Evolutionary conservation across 2,329 filamentous ascomycete genomes (phyloP).

Genomic region (Zymoseptoria ardabiliae): DNA sequence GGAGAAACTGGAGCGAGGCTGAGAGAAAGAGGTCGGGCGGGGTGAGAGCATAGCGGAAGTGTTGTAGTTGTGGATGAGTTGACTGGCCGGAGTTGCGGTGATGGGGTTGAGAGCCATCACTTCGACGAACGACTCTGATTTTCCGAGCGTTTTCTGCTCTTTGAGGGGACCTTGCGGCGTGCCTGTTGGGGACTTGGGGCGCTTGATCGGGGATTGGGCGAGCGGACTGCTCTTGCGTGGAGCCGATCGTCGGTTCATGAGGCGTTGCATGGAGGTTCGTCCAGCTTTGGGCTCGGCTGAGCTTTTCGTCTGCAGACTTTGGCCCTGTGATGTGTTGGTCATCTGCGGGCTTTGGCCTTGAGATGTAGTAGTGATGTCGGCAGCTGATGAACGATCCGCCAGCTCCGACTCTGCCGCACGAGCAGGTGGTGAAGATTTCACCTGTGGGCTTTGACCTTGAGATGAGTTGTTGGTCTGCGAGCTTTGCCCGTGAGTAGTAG

Average conservation of each 20-base stretch:
- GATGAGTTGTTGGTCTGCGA: slow-evolving; percentile 5
- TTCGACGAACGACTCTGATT: neutral
- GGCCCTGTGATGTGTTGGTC: slow-evolving; percentile 6
- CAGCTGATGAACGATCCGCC: too few relatives aligned
- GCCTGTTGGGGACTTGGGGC: neutral
- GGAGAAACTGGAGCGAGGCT: neutral
- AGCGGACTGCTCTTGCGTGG: neutral
- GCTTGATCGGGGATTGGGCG: neutral
- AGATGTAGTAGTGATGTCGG: too few relatives aligned
- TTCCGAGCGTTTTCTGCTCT: neutral
- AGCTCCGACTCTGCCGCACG: too few relatives aligned
- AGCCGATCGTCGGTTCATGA: neutral
- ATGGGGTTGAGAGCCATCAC: neutral
- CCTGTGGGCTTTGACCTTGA: slow-evolving; percentile 10
- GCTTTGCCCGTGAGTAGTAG: slow-evolving; percentile 5
- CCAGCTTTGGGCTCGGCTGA: slow-evolving; percentile 1
- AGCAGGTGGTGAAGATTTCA: too few relatives aligned
- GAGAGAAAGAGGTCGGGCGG: neutral
- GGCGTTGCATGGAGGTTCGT: neutral
- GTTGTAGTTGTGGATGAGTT: neutral
- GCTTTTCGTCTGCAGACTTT: slow-evolving; percentile 6
- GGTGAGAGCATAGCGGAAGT: neutral
- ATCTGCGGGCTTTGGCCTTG: slow-evolving; percentile 7
- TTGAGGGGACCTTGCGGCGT: neutral
- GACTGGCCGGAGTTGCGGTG: neutral